Conservation (phyloP, 495 filamentous ascomycete genomes). For the Daldinia grandis region DNA sequence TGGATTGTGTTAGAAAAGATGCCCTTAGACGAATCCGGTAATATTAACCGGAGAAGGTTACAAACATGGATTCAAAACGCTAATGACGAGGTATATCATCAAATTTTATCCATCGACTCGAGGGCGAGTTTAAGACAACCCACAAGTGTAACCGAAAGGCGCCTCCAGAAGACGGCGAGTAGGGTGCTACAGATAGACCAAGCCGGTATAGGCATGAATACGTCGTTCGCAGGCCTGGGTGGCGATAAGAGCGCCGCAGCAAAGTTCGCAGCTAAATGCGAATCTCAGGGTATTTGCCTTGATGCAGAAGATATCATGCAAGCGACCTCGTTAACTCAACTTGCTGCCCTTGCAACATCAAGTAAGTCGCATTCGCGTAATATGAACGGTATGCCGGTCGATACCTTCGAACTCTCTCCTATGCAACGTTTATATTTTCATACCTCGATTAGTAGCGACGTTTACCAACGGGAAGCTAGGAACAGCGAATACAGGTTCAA, state of each 20-base stretch:
- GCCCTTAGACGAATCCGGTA: conserved; percentile 51
- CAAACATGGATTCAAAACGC: conserved; percentile 61
- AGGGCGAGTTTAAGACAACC: conserved; percentile 49
- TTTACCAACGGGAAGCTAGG: conserved; percentile 47
- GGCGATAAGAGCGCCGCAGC: conserved; percentile 55
- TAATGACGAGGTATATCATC: conserved; percentile 54
- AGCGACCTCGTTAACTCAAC: conserved; percentile 41
- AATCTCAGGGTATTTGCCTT: conserved; percentile 52
- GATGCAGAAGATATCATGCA: conserved; percentile 39
- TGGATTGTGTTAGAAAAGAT: conserved; percentile 57
- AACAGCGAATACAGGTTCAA: conserved; percentile 75
- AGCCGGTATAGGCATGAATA: conserved; percentile 53
- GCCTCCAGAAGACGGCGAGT: conserved; percentile 51
- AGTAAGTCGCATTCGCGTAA: conserved; percentile 16
- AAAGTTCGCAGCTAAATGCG: conserved; percentile 50
- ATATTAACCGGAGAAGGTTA: conserved; percentile 52
- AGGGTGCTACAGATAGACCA: conserved; percentile 49
- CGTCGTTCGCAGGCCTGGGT: conserved; percentile 55
- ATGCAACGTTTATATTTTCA: conserved; percentile 78
- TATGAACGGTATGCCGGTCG: conserved; percentile 49
- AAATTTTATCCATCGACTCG: conserved; percentile 52
- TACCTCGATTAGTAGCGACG: conserved; percentile 52
- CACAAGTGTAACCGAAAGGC: conserved; percentile 48
- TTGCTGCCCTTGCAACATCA: conserved; percentile 45
- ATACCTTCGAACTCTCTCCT: conserved; percentile 71